Evolutionary conservation across 257 asterid genomes (phyloP).

Genomic region (Haberlea rhodopensis): DNA sequence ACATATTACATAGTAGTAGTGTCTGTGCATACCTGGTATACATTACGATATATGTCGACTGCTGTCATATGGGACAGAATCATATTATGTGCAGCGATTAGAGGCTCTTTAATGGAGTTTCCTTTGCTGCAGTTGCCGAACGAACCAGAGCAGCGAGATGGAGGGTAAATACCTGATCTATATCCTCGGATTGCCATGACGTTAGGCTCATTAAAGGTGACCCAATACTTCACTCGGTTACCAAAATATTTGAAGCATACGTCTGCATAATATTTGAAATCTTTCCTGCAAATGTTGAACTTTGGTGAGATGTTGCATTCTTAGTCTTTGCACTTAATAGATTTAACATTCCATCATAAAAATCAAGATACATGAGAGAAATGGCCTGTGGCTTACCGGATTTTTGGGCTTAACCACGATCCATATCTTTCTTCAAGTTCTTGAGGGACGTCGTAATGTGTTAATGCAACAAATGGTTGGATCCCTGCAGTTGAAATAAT

Average conservation of each 20-base stretch:
- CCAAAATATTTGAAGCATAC: conserved; percentile 60
- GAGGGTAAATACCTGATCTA: conserved; percentile 51
- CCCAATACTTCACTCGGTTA: conserved; percentile 64
- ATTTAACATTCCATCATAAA: not conserved
- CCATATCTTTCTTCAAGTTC: conserved; percentile 72
- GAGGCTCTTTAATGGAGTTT: conserved; percentile 53
- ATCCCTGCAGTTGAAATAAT: conserved; percentile 40
- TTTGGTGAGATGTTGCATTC: not conserved
- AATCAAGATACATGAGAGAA: not conserved
- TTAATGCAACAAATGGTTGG: conserved; percentile 52
- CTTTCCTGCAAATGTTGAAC: conserved; percentile 44
- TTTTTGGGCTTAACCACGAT: conserved; percentile 53
- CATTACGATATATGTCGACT: conserved; percentile 39
- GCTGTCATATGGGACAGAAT: conserved; percentile 59
- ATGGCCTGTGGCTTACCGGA: conserved; percentile 33
- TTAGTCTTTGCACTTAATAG: not conserved
- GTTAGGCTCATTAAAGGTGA: conserved; percentile 66
- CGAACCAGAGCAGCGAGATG: conserved; percentile 45
- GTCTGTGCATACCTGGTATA: conserved; percentile 41
- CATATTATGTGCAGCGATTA: conserved; percentile 66
- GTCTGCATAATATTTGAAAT: conserved; percentile 52
- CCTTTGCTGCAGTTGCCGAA: conserved; percentile 54
- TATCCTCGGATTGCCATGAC: conserved; percentile 49
- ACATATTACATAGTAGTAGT: not conserved
- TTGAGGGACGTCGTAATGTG: conserved; percentile 67